Conservation (phyloP, 1,284 basidiomycete genomes). For the Puccinia coronata region DNA sequence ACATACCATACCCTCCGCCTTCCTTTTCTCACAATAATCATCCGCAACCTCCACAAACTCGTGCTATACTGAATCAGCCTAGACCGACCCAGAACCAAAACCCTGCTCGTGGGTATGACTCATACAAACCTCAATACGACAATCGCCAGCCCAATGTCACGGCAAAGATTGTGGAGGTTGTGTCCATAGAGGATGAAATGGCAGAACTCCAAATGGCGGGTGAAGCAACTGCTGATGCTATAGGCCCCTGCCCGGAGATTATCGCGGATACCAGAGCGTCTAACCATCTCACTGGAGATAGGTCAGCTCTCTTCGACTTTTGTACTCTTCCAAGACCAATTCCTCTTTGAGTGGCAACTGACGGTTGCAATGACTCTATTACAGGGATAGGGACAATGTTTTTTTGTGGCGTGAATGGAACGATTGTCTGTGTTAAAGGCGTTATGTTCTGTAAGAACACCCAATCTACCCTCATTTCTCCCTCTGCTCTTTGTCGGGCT, state of each 20-base stretch:
- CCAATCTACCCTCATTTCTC: background rate
- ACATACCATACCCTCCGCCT: no score
- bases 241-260: background rate
- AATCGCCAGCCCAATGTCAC: background rate
- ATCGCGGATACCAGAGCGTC: conserved; percentile 1
- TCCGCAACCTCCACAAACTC: background rate
- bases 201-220: background rate
- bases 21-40: background rate
- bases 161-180: background rate
- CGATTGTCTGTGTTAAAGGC: background rate
- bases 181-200: background rate
- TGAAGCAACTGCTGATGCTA: background rate
- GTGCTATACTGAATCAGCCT: no score
- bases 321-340: background rate
- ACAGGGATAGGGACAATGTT: conserved; percentile 11
- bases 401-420: conserved; percentile 20
- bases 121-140: background rate
- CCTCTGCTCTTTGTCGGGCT: background rate
- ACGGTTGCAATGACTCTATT: background rate
- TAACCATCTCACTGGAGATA: background rate
- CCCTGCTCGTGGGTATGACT: background rate
- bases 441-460: conserved; percentile 8
- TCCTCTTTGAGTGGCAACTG: conserved; percentile 5
- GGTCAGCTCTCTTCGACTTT: background rate
- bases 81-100: background rate